phyloP scores from a whole-genome alignment of 805 yeast species.

The Hanseniaspora mollemarum region DNA sequence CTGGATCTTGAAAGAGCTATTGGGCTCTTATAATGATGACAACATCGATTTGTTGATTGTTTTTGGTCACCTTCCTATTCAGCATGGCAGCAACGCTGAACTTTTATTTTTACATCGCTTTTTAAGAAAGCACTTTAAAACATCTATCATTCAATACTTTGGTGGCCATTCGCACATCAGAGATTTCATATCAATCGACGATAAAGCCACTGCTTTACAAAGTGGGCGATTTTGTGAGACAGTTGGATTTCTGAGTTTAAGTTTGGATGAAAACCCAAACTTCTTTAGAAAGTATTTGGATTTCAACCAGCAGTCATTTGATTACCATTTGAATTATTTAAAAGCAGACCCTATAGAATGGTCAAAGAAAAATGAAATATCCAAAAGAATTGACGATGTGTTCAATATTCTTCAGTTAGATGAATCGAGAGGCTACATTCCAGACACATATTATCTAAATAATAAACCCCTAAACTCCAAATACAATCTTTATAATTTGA shows the following conservation, averaged over 20 bases:
- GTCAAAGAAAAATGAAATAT: constrained; percentile 34
- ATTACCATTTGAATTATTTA: constrained; percentile 41
- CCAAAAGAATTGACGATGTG: constrained; percentile 43
- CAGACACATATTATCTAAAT: constrained; percentile 51
- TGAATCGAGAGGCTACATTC: constrained; percentile 52
- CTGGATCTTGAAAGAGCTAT: constrained; percentile 50
- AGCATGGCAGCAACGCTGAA: constrained; percentile 30
- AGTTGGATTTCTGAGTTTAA: constrained; percentile 69
- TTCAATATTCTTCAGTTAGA: constrained; percentile 45
- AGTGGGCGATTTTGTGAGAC: constrained; percentile 92
- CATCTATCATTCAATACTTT: constrained; percentile 62
- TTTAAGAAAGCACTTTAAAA: constrained; percentile 50
- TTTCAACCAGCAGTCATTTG: constrained; percentile 62
- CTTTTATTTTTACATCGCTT: constrained; percentile 30
- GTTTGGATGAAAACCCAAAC: constrained; percentile 23
- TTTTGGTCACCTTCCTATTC: constrained; percentile 69
- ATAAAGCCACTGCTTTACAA: constrained; percentile 63
- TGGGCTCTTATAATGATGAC: constrained; percentile 29
- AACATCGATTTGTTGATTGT: constrained; percentile 56
- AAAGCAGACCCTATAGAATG: constrained; percentile 17
- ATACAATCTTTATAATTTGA: constrained; percentile 46
- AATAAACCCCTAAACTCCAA: constrained; percentile 53
- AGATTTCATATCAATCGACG: constrained; percentile 64
- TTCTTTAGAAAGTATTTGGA: constrained; percentile 67
- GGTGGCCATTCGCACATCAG: constrained; percentile 93